Percentiles rank a stretch among this genome's conserved stretches.
Evolutionary conservation across 208 protist genomes (phyloP).

Genomic region (Acanthamoeba triangularis): DNA sequence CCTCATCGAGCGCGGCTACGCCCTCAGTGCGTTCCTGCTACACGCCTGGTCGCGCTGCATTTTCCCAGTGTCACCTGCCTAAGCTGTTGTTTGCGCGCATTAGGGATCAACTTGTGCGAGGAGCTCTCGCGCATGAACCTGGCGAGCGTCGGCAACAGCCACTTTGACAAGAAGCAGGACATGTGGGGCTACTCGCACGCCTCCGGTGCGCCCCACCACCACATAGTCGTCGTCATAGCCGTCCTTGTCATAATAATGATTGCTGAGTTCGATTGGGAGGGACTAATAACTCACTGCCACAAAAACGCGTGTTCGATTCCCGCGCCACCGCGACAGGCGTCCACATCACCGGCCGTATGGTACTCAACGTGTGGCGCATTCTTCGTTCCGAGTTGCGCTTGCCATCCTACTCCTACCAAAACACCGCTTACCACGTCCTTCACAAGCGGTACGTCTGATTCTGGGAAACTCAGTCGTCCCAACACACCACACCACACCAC

Average conservation of each 20-base stretch:
- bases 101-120: constrained; percentile 75
- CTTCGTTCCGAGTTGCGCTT: constrained; percentile 89
- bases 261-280: no score
- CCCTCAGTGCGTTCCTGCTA: background rate
- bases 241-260: no score
- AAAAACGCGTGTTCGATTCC: no score
- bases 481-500: no score
- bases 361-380: constrained; percentile 92
- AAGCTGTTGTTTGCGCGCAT: background rate
- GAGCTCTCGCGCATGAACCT: constrained; percentile 75
- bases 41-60: background rate
- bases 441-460: constrained; percentile 76
- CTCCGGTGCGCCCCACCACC: constrained; percentile 64
- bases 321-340: constrained; percentile 56
- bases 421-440: constrained; percentile 87
- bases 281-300: no score
- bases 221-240: no score
- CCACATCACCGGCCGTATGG: constrained; percentile 87
- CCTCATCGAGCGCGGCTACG: constrained; percentile 70
- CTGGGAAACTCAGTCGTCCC: no score
- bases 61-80: background rate
- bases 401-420: constrained; percentile 88
- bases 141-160: constrained; percentile 63
- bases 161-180: constrained; percentile 75
- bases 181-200: constrained; percentile 80